Evolutionary conservation across 1,284 basidiomycete species (phyloP), one percentile per base, ranked within the genome.

Genomic region (Pseudozyma sp.): DNA sequence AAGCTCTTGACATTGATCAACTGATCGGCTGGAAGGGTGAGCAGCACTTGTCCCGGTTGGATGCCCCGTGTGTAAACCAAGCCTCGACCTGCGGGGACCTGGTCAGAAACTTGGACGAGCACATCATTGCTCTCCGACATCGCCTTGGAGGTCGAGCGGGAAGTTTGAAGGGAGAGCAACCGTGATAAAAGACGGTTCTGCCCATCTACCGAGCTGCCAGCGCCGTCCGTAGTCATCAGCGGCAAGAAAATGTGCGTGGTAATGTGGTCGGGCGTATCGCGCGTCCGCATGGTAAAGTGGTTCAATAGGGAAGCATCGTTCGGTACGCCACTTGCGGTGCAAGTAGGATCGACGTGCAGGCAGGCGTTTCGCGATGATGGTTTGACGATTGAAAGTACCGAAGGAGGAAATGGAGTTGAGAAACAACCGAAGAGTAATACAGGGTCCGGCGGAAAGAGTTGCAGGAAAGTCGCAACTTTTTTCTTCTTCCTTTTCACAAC

Each of bases 21-120:
- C 36, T 52, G 34, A 31, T 62, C 51, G 4, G 52, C 14, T 0
- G 63, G 59, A 2, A 77, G 43, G 5, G 50, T 59, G 7, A 77
- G 60, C 43, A 77, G 34, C 10, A 61, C 45, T 38, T 75, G 65
- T 16, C 47, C 64, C 4, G 76, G 57, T 3, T 67, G 38, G 38
- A 77, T 52, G 13, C 47, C 31, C 7, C 44, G 42, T 2, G 60
- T 77, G 55, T 59, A 74, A 12, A 77, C 68, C 36, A 77, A 44
- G 2, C 76, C 76, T 45, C 76, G 63, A 25, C 76, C 71, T 3
- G 71, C 70, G 12, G 70, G 71, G 18, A 74, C 61, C 40, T 55
- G 50, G 16, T 70, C 60, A 31, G 71, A 69, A 8, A 74, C 59
- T 13, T 47, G 10, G 14, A 74, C 55, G 7, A 57, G 50, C 9